A percentile compares a stretch with the other conserved stretches of the same genome.
These are phyloP conservation scores for Pythium vanterpoolii DNA, from an alignment of 352 stramenopile genomes.

Conservation along the genomic window DNA sequence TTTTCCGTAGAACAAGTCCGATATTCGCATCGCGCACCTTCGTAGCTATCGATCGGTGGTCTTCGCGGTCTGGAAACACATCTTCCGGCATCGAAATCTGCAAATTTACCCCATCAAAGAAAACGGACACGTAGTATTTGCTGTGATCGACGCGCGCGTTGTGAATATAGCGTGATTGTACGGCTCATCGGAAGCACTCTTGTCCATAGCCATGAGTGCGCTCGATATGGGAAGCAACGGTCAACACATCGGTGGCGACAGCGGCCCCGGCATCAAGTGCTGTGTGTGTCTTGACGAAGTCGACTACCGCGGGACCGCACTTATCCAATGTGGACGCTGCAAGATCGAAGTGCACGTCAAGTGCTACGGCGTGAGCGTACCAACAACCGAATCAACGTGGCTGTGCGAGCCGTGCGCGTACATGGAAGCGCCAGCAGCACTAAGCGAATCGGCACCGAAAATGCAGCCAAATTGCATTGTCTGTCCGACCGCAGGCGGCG, in stretches of 20 bases:
- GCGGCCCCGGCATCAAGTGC: conserved; percentile 28
- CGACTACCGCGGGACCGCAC: conserved; percentile 54
- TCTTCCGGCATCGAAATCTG: background rate
- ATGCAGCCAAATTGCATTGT: conserved; percentile 57
- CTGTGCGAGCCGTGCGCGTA: conserved; percentile 64
- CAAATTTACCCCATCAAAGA: background rate
- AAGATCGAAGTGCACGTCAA: conserved; percentile 66
- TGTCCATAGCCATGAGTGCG: background rate
- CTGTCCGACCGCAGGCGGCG: conserved; percentile 67
- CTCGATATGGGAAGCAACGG: background rate
- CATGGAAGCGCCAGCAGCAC: conserved; percentile 10
- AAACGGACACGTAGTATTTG: background rate
- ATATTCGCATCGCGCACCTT: background rate
- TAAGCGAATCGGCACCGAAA: background rate
- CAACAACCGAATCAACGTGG: conserved; percentile 42
- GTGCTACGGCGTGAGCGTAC: conserved; percentile 68
- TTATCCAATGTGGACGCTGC: conserved; percentile 66
- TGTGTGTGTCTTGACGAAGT: conserved; percentile 73
- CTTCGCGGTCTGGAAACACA: background rate
- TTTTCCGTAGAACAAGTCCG: background rate
- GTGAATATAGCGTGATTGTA: background rate
- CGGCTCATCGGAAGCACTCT: background rate
- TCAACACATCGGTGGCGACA: background rate
- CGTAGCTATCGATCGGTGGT: conserved; percentile 2
- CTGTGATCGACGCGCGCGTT: background rate